Evolutionary conservation across 2,329 filamentous ascomycete genomes (phyloP).

Genomic region (Pezizomycotina sp.): DNA sequence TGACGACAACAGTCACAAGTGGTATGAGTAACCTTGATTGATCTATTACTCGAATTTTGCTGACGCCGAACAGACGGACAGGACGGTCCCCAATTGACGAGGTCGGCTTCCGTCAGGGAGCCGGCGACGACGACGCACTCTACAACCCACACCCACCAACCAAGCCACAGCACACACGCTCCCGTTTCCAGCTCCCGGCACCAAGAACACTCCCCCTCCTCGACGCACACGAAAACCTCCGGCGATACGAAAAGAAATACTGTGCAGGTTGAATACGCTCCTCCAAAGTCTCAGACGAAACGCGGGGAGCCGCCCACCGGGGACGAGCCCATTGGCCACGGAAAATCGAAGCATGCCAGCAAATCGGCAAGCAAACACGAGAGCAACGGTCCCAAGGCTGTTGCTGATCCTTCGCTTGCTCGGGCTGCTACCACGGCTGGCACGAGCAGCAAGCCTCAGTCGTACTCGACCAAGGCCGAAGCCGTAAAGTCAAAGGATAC

Average conservation of each 20-base stretch:
- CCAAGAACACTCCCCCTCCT: slow-evolving; percentile 30
- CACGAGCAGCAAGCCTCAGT: slow-evolving; percentile 11
- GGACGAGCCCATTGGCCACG: too few relatives aligned
- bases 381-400: too few relatives aligned
- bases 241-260: slow-evolving; percentile 85
- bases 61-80: slow-evolving; percentile 33
- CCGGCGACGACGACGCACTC: slow-evolving; percentile 49
- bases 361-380: slow-evolving; percentile 13
- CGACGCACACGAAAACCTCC: slow-evolving; percentile 45
- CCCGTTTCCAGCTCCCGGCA: slow-evolving; percentile 31
- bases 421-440: not conserved
- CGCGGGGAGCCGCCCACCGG: slow-evolving; percentile 39
- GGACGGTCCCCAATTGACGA: slow-evolving; percentile 26
- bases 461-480: slow-evolving; percentile 8
- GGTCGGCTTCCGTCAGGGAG: slow-evolving; percentile 67
- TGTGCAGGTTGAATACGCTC: slow-evolving; percentile 94
- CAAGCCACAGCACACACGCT: too few relatives aligned
- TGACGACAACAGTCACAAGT: slow-evolving; percentile 53
- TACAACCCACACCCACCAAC: too few relatives aligned
- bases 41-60: slow-evolving; percentile 1
- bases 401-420: slow-evolving; percentile 4
- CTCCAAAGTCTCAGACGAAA: slow-evolving; percentile 69
- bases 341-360: slow-evolving; percentile 8
- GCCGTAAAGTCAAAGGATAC: slow-evolving; percentile 8
- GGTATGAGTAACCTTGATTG: slow-evolving; percentile 31